phyloP scores from a whole-genome alignment of 140 eudicot species.

The Bidens hawaiensis region DNA sequence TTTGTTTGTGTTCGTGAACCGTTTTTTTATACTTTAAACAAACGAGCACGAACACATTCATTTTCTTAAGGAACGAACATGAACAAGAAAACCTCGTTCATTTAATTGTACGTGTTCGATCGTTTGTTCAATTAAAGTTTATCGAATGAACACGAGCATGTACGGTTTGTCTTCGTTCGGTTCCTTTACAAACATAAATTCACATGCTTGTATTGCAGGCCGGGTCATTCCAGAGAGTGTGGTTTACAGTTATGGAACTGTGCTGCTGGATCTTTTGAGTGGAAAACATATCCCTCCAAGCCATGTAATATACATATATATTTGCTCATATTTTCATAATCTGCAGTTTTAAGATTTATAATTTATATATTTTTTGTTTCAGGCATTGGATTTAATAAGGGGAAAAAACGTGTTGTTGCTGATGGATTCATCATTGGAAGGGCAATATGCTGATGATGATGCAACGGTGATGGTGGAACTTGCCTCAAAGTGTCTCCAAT shows the following conservation, averaged over 20 bases:
- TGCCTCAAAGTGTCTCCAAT: slow-evolving; percentile 91
- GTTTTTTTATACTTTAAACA: too few relatives aligned
- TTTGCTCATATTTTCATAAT: slow-evolving; percentile 16
- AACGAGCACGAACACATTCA: too few relatives aligned
- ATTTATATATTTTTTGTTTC: slow-evolving; percentile 1
- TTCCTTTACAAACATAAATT: too few relatives aligned
- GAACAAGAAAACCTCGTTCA: too few relatives aligned
- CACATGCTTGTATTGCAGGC: slow-evolving; percentile 49
- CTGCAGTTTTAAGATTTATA: not conserved
- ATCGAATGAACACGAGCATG: too few relatives aligned
- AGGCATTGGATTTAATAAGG: slow-evolving; percentile 92
- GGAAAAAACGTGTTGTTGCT: slow-evolving; percentile 75
- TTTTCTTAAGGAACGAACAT: too few relatives aligned
- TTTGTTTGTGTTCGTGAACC: too few relatives aligned
- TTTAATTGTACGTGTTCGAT: too few relatives aligned
- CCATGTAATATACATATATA: slow-evolving; percentile 69
- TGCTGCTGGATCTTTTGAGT: slow-evolving; percentile 88
- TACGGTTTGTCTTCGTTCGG: too few relatives aligned
- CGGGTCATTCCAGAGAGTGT: slow-evolving; percentile 97
- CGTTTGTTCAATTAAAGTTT: too few relatives aligned
- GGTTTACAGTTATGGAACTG: slow-evolving; percentile 92
- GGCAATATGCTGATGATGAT: slow-evolving; percentile 85
- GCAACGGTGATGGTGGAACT: slow-evolving; percentile 91
- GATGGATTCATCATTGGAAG: slow-evolving; percentile 95
- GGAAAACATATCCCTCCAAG: slow-evolving; percentile 99